Conservation (phyloP, 441 rosid species). For the Capsella rubella region DNA sequence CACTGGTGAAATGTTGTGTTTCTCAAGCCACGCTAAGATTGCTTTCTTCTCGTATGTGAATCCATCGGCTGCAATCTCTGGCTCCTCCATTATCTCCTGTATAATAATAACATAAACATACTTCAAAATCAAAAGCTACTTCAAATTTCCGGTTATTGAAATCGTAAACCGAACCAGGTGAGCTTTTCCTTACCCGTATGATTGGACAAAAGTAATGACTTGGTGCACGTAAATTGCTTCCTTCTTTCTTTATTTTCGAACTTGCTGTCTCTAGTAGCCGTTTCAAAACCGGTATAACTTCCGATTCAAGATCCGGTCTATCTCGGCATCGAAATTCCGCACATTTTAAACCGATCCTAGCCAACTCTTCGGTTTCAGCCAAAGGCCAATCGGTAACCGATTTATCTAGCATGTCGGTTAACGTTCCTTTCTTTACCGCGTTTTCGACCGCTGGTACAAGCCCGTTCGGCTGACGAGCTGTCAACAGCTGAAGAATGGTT, state of each 20-base stretch:
- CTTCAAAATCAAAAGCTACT: not conserved
- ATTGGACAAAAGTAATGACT: conserved; percentile 90
- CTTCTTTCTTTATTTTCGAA: conserved; percentile 55
- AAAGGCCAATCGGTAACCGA: conserved; percentile 82
- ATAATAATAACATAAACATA: not conserved
- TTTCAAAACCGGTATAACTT: conserved; percentile 78
- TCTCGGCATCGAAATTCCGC: conserved; percentile 81
- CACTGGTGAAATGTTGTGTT: conserved; percentile 76
- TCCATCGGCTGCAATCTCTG: conserved; percentile 86
- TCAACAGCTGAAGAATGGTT: conserved; percentile 69
- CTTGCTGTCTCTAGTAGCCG: conserved; percentile 64
- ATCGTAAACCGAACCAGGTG: not conserved
- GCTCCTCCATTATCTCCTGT: conserved; percentile 90
- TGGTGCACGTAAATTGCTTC: conserved; percentile 57
- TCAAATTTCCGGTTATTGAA: not conserved
- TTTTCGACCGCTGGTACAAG: conserved; percentile 60
- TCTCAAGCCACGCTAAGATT: conserved; percentile 79
- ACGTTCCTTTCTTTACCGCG: conserved; percentile 60
- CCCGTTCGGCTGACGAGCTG: conserved; percentile 64
- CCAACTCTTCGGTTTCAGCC: conserved; percentile 77
- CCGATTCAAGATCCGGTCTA: conserved; percentile 80
- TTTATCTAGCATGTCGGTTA: conserved; percentile 62
- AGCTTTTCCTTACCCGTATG: conserved; percentile 52
- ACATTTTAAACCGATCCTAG: conserved; percentile 69
- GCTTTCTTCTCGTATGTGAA: conserved; percentile 84